phyloP scores from a whole-genome alignment of 2,329 filamentous ascomycete genomes.

The Trichoderma aggressivum region DNA sequence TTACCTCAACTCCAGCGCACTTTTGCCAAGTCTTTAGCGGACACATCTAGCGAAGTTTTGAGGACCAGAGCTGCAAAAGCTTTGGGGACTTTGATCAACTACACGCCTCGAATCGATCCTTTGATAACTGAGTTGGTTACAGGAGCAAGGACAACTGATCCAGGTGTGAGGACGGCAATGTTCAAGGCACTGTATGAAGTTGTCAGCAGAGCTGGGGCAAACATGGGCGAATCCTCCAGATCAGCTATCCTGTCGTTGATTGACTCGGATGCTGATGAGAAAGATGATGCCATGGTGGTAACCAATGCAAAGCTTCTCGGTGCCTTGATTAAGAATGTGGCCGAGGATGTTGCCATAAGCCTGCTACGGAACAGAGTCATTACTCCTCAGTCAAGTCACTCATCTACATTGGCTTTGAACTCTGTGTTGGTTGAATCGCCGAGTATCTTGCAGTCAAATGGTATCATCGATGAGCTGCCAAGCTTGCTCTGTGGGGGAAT shows the following conservation, averaged over 20 bases:
- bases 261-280: conserved; percentile 75
- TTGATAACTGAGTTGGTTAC: conserved; percentile 88
- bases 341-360: conserved; percentile 61
- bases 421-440: conserved; percentile 81
- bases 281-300: conserved; percentile 74
- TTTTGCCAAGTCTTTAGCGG: conserved; percentile 92
- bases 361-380: conserved; percentile 72
- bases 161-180: conserved; percentile 91
- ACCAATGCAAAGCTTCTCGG: conserved; percentile 89
- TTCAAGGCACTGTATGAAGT: conserved; percentile 95
- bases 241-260: conserved; percentile 84
- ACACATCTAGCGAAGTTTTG: conserved; percentile 84
- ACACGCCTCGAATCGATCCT: conserved; percentile 92
- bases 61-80: conserved; percentile 89
- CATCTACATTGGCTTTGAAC: conserved; percentile 84
- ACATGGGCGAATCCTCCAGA: conserved; percentile 90
- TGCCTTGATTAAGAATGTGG: conserved; percentile 82
- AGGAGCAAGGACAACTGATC: conserved; percentile 83
- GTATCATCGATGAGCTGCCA: conserved; percentile 69
- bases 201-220: conserved; percentile 86
- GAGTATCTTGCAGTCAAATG: conserved; percentile 60
- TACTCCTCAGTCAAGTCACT: conserved; percentile 68
- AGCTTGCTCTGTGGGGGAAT: conserved; percentile 79
- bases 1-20: conserved; percentile 93
- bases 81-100: conserved; percentile 88